A percentile compares a stretch with the other conserved stretches of the same genome.
Conservation (phyloP, 306 rosid species). For the Cercis canadensis region DNA sequence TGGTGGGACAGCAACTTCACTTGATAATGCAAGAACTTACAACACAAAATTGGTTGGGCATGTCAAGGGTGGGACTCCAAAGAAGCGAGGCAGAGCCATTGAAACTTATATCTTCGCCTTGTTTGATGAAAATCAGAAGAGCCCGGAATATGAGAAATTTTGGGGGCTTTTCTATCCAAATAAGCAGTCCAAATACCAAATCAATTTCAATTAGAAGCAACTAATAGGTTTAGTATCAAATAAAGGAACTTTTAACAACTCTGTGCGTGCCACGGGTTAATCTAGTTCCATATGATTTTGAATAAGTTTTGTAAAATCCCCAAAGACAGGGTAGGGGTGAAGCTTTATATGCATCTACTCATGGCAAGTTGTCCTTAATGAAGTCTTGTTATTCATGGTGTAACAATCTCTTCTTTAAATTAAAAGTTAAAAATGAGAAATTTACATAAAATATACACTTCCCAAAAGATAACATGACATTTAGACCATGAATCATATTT, state of each 20-base stretch:
- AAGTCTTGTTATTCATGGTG: no score
- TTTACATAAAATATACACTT: no score
- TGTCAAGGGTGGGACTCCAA: slow-evolving; percentile 52
- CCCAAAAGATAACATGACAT: no score
- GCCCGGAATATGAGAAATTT: slow-evolving; percentile 28
- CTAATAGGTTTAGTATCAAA: background rate
- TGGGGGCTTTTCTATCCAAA: slow-evolving; percentile 51
- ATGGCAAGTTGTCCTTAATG: no score
- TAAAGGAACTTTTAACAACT: background rate
- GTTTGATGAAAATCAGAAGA: slow-evolving; percentile 51
- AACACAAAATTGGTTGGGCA: slow-evolving; percentile 46
- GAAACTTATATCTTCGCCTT: slow-evolving; percentile 53
- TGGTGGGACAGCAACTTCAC: slow-evolving; percentile 46
- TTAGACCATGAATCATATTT: no score
- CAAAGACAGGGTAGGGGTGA: no score
- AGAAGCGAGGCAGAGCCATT: slow-evolving; percentile 37
- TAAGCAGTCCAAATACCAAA: slow-evolving; percentile 43
- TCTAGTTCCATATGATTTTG: no score
- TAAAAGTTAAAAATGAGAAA: no score
- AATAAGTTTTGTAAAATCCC: no score
- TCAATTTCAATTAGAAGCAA: slow-evolving; percentile 37
- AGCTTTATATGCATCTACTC: no score
- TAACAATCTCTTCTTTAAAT: no score
- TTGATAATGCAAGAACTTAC: slow-evolving; percentile 51
- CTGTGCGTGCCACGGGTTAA: no score